Evolutionary conservation across 805 yeast species (phyloP).

Genomic region (Wickerhamomyces strasburgensis): DNA sequence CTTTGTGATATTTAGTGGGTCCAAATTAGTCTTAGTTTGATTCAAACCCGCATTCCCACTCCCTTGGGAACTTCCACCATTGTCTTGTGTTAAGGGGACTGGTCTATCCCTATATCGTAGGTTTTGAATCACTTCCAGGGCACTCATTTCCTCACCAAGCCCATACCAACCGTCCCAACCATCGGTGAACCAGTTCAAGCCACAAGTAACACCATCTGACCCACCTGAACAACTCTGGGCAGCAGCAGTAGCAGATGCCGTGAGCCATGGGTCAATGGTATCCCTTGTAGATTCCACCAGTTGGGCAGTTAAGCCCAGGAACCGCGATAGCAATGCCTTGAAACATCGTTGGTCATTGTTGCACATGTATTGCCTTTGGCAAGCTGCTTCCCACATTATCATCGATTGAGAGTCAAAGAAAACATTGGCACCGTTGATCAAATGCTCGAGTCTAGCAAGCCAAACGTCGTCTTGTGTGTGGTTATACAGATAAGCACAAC

Average conservation of each 20-base stretch:
- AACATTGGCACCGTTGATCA: constrained; percentile 49
- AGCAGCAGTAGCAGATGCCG: constrained; percentile 61
- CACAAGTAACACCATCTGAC: constrained; percentile 83
- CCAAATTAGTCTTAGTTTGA: constrained; percentile 12
- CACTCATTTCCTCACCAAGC: constrained; percentile 87
- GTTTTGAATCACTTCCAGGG: constrained; percentile 59
- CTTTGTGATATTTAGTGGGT: constrained; percentile 30
- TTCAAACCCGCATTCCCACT: constrained; percentile 58
- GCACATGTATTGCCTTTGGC: constrained; percentile 61
- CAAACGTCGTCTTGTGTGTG: constrained; percentile 47
- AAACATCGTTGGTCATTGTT: constrained; percentile 89
- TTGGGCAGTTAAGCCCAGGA: constrained; percentile 67
- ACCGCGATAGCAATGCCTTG: constrained; percentile 76
- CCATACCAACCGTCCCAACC: constrained; percentile 77
- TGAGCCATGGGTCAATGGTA: constrained; percentile 30
- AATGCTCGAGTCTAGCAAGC: constrained; percentile 47
- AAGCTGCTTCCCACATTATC: constrained; percentile 74
- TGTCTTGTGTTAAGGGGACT: constrained; percentile 55
- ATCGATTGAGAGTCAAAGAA: constrained; percentile 54
- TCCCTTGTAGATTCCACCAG: constrained; percentile 52
- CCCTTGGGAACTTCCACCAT: constrained; percentile 71
- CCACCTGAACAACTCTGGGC: constrained; percentile 87
- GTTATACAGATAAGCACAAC: constrained; percentile 65
- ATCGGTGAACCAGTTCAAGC: constrained; percentile 64
- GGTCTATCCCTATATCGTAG: constrained; percentile 32